A percentile compares a stretch with the other conserved stretches of the same genome.
Evolutionary conservation across 768 basidiomycete genomes (phyloP).

Genomic region (Phanerochaete sordida): DNA sequence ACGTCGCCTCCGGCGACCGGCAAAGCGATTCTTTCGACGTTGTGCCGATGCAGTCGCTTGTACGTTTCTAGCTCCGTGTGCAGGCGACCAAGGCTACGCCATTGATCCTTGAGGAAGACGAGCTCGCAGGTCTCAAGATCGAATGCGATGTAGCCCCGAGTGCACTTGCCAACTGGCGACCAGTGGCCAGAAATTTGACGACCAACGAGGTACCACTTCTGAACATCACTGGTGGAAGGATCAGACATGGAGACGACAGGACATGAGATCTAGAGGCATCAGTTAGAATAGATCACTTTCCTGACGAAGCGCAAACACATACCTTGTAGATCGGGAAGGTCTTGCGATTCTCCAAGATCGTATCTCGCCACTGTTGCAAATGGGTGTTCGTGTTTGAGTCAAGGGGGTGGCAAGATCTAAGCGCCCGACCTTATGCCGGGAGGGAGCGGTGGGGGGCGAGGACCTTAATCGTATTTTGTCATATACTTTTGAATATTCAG

Average conservation of each 20-base stretch:
- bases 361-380: neutral
- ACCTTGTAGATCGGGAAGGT: no score
- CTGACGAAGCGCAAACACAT: no score
- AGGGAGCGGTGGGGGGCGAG: no score
- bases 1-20: conserved; percentile 1
- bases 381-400: neutral
- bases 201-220: neutral
- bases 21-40: neutral
- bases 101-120: conserved; percentile 4
- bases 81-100: neutral
- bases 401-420: no score
- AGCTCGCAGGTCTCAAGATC: conserved; percentile 12
- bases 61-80: conserved; percentile 1
- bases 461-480: no score
- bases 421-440: no score
- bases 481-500: no score
- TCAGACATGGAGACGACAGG: neutral
- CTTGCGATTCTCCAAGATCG: no score
- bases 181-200: neutral
- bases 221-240: neutral
- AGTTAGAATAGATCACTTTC: no score
- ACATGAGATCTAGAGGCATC: neutral
- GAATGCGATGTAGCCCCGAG: conserved; percentile 21
- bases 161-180: conserved; percentile 17
- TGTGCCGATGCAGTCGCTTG: neutral